These are phyloP conservation scores for Lactifluus pinguis DNA, from an alignment of 768 basidiomycete genomes.

Conservation along the genomic window DNA sequence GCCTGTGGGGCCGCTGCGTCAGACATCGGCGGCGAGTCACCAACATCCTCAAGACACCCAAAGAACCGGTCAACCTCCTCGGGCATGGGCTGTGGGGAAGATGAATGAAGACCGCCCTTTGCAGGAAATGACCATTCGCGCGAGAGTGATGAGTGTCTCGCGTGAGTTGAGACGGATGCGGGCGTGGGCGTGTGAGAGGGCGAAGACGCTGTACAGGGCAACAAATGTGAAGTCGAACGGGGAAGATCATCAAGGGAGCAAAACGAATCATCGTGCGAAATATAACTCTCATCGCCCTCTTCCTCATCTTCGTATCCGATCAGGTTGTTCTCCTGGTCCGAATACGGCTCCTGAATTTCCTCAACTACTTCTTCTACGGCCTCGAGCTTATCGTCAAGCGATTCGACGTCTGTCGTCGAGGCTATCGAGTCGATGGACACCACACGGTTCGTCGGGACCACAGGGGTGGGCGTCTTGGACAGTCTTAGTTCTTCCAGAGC, in stretches of 20 bases:
- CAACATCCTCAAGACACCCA: constrained; percentile 49
- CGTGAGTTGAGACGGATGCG: constrained; percentile 24
- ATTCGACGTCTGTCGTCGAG: constrained; percentile 64
- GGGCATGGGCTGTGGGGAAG: constrained; percentile 20
- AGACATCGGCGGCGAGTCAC: constrained; percentile 38
- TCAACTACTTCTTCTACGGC: constrained; percentile 46
- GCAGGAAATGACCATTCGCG: constrained; percentile 57
- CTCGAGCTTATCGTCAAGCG: constrained; percentile 40
- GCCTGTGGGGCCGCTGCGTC: constrained; percentile 30
- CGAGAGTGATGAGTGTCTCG: constrained; percentile 39
- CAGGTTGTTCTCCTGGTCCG: constrained; percentile 49
- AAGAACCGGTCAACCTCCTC: constrained; percentile 72
- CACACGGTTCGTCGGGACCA: constrained; percentile 39
- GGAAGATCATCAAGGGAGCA: constrained; percentile 26
- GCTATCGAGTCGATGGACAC: constrained; percentile 56
- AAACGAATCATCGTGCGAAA: constrained; percentile 27
- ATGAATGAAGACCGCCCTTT: constrained; percentile 16
- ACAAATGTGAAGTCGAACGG: constrained; percentile 25
- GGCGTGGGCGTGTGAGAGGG: constrained; percentile 23
- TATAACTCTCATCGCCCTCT: constrained; percentile 51
- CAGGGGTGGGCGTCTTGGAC: constrained; percentile 40
- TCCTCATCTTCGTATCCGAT: constrained; percentile 66
- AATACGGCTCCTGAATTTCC: constrained; percentile 29
- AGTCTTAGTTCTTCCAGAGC: constrained; percentile 38
- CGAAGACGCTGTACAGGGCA: constrained; percentile 26